These are phyloP conservation scores for Metarhizium robertsii DNA, from an alignment of 2,329 filamentous ascomycete genomes.

Conservation along the genomic window DNA sequence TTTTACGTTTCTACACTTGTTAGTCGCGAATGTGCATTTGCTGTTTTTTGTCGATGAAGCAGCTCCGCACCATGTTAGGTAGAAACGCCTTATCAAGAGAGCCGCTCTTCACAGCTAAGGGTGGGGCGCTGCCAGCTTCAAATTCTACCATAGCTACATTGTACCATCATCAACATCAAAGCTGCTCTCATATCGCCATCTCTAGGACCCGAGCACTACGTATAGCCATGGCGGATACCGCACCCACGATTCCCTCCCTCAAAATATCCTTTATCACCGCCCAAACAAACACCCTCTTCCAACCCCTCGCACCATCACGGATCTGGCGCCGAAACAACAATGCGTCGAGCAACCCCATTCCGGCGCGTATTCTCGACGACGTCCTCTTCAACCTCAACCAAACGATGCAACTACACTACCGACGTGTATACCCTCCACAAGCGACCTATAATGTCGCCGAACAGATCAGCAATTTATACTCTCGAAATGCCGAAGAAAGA, in stretches of 20 bases:
- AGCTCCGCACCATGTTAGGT: too few relatives aligned
- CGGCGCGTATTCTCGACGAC: constrained; percentile 44
- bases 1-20: too few relatives aligned
- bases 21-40: too few relatives aligned
- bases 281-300: constrained; percentile 54
- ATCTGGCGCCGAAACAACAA: constrained; percentile 44
- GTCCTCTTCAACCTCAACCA: constrained; percentile 51
- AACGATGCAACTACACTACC: constrained; percentile 53
- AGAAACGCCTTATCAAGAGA: too few relatives aligned
- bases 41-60: too few relatives aligned
- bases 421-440: constrained; percentile 56
- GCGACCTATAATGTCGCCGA: constrained; percentile 62
- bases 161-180: too few relatives aligned
- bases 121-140: too few relatives aligned
- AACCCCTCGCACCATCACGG: constrained; percentile 45
- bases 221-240: constrained; percentile 5
- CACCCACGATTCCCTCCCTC: constrained; percentile 49
- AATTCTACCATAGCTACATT: too few relatives aligned
- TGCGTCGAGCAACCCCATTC: constrained; percentile 29
- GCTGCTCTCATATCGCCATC: too few relatives aligned
- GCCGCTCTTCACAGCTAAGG: too few relatives aligned
- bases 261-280: constrained; percentile 56
- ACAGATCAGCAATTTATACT: constrained; percentile 60
- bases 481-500: constrained; percentile 31
- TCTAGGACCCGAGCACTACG: too few relatives aligned